Evolutionary conservation across 768 basidiomycete genomes (phyloP).

Genomic region (Boletus pseudo-olivaceus): DNA sequence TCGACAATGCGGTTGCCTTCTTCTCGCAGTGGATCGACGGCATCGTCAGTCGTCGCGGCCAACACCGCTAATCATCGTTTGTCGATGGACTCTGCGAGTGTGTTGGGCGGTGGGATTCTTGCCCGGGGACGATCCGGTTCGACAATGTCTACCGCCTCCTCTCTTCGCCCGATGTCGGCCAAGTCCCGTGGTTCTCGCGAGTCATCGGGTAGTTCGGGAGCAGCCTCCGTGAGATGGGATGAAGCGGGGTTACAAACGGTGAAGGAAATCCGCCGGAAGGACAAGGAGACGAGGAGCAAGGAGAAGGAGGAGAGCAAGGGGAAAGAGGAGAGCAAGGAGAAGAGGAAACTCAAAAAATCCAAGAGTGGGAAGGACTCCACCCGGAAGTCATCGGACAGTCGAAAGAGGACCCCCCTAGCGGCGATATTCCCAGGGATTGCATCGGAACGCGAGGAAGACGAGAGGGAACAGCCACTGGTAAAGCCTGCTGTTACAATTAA

Average conservation of each 20-base stretch:
- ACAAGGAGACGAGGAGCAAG: constrained; percentile 35
- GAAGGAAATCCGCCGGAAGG: constrained; percentile 43
- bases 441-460: constrained; percentile 17
- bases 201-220: constrained; percentile 40
- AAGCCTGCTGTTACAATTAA: constrained; percentile 42
- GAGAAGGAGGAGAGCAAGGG: constrained; percentile 30
- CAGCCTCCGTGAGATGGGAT: constrained; percentile 48
- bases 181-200: constrained; percentile 38
- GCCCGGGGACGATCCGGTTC: constrained; percentile 37
- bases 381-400: constrained; percentile 45
- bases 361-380: constrained; percentile 35
- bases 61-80: constrained; percentile 15
- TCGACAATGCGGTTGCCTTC: constrained; percentile 48
- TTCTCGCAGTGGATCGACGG: constrained; percentile 33
- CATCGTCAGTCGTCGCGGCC: constrained; percentile 31
- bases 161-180: constrained; percentile 46
- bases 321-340: constrained; percentile 34
- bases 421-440: constrained; percentile 55
- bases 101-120: constrained; percentile 30
- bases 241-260: constrained; percentile 47
- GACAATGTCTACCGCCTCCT: constrained; percentile 39
- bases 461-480: background rate
- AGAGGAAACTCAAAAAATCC: constrained; percentile 29
- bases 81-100: constrained; percentile 32
- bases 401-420: constrained; percentile 50